Percentiles rank a stretch among this genome's conserved stretches.
These are phyloP conservation scores for Pyrenophora graminea DNA, from an alignment of 2,329 filamentous ascomycete species.

Conservation along the genomic window DNA sequence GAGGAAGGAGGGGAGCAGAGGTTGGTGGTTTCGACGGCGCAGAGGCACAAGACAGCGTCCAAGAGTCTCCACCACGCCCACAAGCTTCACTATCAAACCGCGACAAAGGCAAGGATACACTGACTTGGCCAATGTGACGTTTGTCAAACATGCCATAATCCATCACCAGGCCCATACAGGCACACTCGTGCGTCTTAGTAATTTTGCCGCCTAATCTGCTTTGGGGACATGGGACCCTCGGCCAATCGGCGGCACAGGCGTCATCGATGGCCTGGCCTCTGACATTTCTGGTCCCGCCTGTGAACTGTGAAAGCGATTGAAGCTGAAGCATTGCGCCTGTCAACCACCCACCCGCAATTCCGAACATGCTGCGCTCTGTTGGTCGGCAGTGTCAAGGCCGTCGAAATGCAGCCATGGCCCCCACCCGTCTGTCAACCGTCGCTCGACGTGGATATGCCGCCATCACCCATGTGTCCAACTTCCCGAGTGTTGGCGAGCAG, in stretches of 20 bases:
- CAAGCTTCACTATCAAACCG: slow-evolving; percentile 11
- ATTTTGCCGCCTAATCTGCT: slow-evolving; percentile 27
- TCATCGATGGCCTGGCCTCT: slow-evolving; percentile 15
- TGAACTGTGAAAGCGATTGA: background rate
- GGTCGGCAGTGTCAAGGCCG: slow-evolving; percentile 34
- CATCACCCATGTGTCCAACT: slow-evolving; percentile 74
- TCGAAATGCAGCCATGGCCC: slow-evolving; percentile 15
- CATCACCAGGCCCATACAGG: slow-evolving; percentile 10
- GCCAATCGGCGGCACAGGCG: slow-evolving; percentile 29
- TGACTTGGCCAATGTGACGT: slow-evolving; percentile 2
- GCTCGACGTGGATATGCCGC: slow-evolving; percentile 57
- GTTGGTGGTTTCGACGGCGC: slow-evolving; percentile 19
- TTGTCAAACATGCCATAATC: slow-evolving; percentile 4
- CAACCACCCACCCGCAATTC: slow-evolving; percentile 1
- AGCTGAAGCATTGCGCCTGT: slow-evolving; percentile 3
- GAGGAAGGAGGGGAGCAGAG: slow-evolving; percentile 21
- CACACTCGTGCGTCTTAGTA: slow-evolving; percentile 19
- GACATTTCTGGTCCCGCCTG: slow-evolving; percentile 18
- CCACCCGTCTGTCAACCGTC: slow-evolving; percentile 14
- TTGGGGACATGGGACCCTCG: slow-evolving; percentile 11
- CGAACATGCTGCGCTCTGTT: slow-evolving; percentile 45
- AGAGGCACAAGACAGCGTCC: slow-evolving; percentile 15
- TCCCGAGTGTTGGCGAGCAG: slow-evolving; percentile 79
- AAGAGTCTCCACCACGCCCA: slow-evolving; percentile 17
- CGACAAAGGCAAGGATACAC: background rate